Conservation (phyloP, 768 basidiomycete genomes). For the Phaeolepiota aurea region DNA sequence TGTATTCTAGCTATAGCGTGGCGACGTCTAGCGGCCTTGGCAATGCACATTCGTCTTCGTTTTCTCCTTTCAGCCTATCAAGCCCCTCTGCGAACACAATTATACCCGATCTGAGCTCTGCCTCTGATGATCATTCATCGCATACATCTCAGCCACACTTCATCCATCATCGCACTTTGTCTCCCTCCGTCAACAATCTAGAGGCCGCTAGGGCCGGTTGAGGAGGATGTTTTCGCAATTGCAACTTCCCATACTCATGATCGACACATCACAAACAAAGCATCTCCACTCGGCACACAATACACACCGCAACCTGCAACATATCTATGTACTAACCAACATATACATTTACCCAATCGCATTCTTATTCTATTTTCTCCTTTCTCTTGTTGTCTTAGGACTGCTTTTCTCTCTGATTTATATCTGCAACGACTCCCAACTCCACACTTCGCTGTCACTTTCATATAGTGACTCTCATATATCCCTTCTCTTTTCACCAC, state of each 20-base stretch:
- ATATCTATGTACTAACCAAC: slow-evolving; percentile 23
- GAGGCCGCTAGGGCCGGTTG: slow-evolving; percentile 39
- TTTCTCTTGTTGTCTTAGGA: slow-evolving; percentile 7
- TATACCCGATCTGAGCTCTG: slow-evolving; percentile 26
- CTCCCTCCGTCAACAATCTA: slow-evolving; percentile 27
- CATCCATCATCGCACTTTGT: slow-evolving; percentile 20
- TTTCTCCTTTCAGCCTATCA: slow-evolving; percentile 29
- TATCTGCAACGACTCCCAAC: slow-evolving; percentile 7
- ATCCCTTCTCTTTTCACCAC: slow-evolving; percentile 2
- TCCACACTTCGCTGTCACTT: slow-evolving; percentile 6
- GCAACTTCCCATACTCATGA: slow-evolving; percentile 14
- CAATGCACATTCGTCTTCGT: slow-evolving; percentile 13
- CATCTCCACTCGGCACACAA: slow-evolving; percentile 14
- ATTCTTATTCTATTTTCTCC: slow-evolving; percentile 9
- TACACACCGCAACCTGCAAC: slow-evolving; percentile 14
- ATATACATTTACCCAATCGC: slow-evolving; percentile 10
- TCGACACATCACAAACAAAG: slow-evolving; percentile 16
- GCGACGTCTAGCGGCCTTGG: slow-evolving; percentile 12
- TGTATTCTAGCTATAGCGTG: slow-evolving; percentile 17
- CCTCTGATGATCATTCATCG: slow-evolving; percentile 23
- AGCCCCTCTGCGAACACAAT: slow-evolving; percentile 20
- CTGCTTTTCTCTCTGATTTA: slow-evolving; percentile 11
- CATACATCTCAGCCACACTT: slow-evolving; percentile 23
- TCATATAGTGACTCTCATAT: slow-evolving; percentile 7
- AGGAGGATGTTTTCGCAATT: slow-evolving; percentile 13